These are phyloP conservation scores for Dioszegia aurantiaca DNA, from an alignment of 768 basidiomycete genomes.

Conservation along the genomic window DNA sequence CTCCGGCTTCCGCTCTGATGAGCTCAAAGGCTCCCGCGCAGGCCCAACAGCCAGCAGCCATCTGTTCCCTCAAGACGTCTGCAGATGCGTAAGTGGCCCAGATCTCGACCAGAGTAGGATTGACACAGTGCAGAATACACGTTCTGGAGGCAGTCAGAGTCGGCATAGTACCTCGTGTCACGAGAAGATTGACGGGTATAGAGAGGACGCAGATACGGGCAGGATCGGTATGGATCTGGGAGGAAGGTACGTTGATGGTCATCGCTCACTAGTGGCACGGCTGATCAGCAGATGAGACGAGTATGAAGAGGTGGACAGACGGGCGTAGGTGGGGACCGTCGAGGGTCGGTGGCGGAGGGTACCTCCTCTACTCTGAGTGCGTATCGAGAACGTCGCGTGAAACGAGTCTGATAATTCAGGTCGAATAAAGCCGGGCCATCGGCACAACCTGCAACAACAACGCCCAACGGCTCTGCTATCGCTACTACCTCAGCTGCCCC, in stretches of 20 bases:
- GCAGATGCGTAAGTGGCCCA: constrained; percentile 42
- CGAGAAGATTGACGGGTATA: constrained; percentile 46
- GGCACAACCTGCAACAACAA: no score
- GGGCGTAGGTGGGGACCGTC: constrained; percentile 46
- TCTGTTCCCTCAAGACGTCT: constrained; percentile 42
- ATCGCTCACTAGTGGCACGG: neutral
- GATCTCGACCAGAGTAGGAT: neutral
- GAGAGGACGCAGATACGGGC: constrained; percentile 43
- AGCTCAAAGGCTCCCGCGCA: constrained; percentile 6
- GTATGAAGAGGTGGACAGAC: constrained; percentile 49
- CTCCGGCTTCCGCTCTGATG: no score
- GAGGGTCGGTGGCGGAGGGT: constrained; percentile 45
- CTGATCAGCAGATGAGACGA: constrained; percentile 39
- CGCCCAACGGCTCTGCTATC: constrained; percentile 11
- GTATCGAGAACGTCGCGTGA: constrained; percentile 4
- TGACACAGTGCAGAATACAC: constrained; percentile 31
- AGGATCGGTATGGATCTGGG: constrained; percentile 50
- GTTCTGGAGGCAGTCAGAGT: constrained; percentile 47
- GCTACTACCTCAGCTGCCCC: constrained; percentile 24
- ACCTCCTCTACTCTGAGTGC: constrained; percentile 46
- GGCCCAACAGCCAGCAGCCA: constrained; percentile 48
- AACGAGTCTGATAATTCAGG: no score
- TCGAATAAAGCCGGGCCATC: no score
- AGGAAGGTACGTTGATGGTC: constrained; percentile 38
- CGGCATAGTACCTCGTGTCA: constrained; percentile 45